A percentile compares a stretch with the other conserved stretches of the same genome.
phyloP scores from a whole-genome alignment of 2,329 filamentous ascomycete species.

The Bisporella sp. region DNA sequence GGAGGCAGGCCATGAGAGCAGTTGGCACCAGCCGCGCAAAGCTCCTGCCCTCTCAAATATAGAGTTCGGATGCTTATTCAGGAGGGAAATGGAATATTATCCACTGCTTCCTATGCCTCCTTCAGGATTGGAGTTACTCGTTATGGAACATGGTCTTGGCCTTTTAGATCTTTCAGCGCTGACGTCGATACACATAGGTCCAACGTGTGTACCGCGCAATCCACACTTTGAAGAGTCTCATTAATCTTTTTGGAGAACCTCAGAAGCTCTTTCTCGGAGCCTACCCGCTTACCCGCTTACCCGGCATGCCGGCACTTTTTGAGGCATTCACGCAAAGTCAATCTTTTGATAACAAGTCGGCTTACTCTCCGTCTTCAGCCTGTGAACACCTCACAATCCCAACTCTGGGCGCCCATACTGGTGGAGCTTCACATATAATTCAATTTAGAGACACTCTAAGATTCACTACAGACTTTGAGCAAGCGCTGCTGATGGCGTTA shows the following conservation, averaged over 20 bases:
- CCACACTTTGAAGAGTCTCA: not conserved
- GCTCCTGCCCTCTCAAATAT: not conserved
- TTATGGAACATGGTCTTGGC: slow-evolving; percentile 3
- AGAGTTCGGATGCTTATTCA: not conserved
- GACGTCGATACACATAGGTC: slow-evolving; percentile 3
- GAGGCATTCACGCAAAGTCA: slow-evolving; percentile 2
- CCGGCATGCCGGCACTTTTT: slow-evolving; percentile 2
- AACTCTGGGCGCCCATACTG: slow-evolving; percentile 3
- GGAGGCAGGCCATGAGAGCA: slow-evolving; percentile 5
- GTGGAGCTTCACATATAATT: slow-evolving; percentile 2
- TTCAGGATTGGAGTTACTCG: slow-evolving; percentile 4
- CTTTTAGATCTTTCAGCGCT: slow-evolving; percentile 4
- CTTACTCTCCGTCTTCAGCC: too few relatives aligned
- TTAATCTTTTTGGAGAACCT: not conserved
- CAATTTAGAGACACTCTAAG: slow-evolving; percentile 2
- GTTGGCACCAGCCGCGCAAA: not conserved
- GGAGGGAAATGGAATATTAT: not conserved
- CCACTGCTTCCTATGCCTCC: slow-evolving; percentile 1
- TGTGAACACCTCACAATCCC: slow-evolving; percentile 1
- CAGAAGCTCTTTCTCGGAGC: slow-evolving; percentile 1
- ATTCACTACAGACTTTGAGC: slow-evolving; percentile 5
- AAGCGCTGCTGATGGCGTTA: slow-evolving; percentile 1
- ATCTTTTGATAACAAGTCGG: not conserved
- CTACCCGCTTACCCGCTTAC: not conserved
- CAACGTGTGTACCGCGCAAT: too few relatives aligned